A percentile compares a stretch with the other conserved stretches of the same genome.
Evolutionary conservation across 2,329 filamentous ascomycete species (phyloP).

Genomic region (Cercospora citrullina): DNA sequence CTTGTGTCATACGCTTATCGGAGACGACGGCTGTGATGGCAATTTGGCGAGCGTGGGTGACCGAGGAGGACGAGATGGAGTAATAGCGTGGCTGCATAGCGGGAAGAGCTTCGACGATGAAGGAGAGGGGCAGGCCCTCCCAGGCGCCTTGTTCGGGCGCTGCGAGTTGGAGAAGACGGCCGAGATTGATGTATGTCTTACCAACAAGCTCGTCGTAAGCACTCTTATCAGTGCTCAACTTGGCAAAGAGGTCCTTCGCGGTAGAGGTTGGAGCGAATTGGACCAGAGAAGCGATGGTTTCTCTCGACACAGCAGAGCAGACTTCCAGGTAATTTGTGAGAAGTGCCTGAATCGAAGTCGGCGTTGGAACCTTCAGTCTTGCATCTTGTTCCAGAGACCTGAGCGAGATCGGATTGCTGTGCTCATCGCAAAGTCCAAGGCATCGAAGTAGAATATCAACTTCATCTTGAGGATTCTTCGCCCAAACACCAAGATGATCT

Average conservation of each 20-base stretch:
- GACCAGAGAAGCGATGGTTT: slow-evolving; percentile 41
- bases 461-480: slow-evolving; percentile 44
- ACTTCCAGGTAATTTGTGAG: slow-evolving; percentile 53
- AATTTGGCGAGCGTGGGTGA: slow-evolving; percentile 29
- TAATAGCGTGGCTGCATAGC: slow-evolving; percentile 33
- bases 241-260: slow-evolving; percentile 36
- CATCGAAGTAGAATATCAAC: slow-evolving; percentile 38
- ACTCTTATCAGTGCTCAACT: slow-evolving; percentile 38
- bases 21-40: slow-evolving; percentile 63
- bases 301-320: slow-evolving; percentile 44
- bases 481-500: slow-evolving; percentile 47
- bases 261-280: slow-evolving; percentile 43
- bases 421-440: slow-evolving; percentile 33
- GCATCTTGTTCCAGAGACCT: slow-evolving; percentile 36
- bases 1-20: slow-evolving; percentile 34
- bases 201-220: slow-evolving; percentile 38
- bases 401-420: slow-evolving; percentile 32
- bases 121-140: slow-evolving; percentile 56
- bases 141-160: slow-evolving; percentile 32
- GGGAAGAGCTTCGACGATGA: slow-evolving; percentile 34
- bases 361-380: slow-evolving; percentile 40
- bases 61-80: slow-evolving; percentile 35
- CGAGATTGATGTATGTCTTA: slow-evolving; percentile 42
- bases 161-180: slow-evolving; percentile 40
- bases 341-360: slow-evolving; percentile 43